Evolutionary conservation across 352 stramenopile species (phyloP), one percentile per base, ranked within the genome.

Genomic region (Phytophthora tentaculata): DNA sequence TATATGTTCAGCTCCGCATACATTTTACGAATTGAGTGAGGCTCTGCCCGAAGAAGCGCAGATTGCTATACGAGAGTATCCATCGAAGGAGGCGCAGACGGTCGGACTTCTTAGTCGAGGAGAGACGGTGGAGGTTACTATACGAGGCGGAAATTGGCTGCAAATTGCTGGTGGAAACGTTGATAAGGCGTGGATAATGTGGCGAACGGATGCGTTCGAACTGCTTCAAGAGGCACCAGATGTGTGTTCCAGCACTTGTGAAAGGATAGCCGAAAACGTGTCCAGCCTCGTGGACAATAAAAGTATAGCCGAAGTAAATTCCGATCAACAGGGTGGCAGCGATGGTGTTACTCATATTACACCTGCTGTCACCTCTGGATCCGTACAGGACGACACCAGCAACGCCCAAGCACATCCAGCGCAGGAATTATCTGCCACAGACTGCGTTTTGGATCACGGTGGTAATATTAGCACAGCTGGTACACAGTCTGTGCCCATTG

Each of bases 151-250:
- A 1, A 75, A 80, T 20, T 92, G 86, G 86, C 61, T 94, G 37
- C 73, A 82, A 48, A 71, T 91, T 60, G 51, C 53, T 62, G 61
- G 56, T 41, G 49, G 56, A 6, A 59, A 24, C 9, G 23, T 65
- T 39, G 61, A 71, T 35, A 80, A 77, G 37, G 72, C 70, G 48
- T 91, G 85, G 85, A 90, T 91, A 55, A 93, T 93, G 85, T 86
- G 79, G 71, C 71, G 72, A 28, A 90, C 77, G 16, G 81, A 81
- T 45, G 67, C 69, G 14, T 61, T 81, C 55, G 58, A 81, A 16
- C 41, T 91, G 24, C 74, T 91, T n/a, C 74, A 73, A 26, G 80
- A 90, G 41, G 61, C 77, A 0, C 23, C 60, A 3, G 59, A 67
- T 12, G 69, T 86, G 13, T 64, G 50, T 0, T 77, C 76, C 13